These are phyloP conservation scores for Cryptosporidium felis DNA, from an alignment of 169 alveolate species.

Conservation along the genomic window DNA sequence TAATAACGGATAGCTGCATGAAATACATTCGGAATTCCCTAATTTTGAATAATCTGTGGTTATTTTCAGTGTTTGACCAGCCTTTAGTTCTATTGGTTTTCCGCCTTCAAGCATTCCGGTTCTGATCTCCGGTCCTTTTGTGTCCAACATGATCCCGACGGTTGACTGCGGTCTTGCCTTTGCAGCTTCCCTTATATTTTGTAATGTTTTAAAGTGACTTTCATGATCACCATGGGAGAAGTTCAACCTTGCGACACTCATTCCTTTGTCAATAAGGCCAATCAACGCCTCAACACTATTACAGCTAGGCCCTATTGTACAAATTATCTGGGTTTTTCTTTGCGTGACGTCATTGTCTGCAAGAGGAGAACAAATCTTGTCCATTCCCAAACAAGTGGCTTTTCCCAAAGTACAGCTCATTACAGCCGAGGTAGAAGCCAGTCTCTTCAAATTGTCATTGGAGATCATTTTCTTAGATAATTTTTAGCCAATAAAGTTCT, in stretches of 20 bases:
- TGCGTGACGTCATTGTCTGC: constrained; percentile 59
- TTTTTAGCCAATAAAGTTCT: not conserved
- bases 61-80: constrained; percentile 91
- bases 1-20: constrained; percentile 92
- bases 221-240: constrained; percentile 98
- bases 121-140: constrained; percentile 99
- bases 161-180: constrained; percentile 91
- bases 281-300: constrained; percentile 90
- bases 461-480: constrained; percentile 7
- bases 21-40: constrained; percentile 91
- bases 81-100: constrained; percentile 86
- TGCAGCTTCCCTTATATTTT: constrained; percentile 88
- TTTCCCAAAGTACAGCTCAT: constrained; percentile 68
- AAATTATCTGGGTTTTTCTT: constrained; percentile 94
- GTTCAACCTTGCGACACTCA: constrained; percentile 97
- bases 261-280: constrained; percentile 93
- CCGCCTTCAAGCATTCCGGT: constrained; percentile 94
- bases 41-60: constrained; percentile 91
- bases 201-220: constrained; percentile 89
- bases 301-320: constrained; percentile 98
- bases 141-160: constrained; percentile 94
- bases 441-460: constrained; percentile 38
- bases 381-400: constrained; percentile 68
- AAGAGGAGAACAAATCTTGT: constrained; percentile 58
- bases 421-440: constrained; percentile 64